Evolutionary conservation across 108 stramenopile species (phyloP).

Genomic region (Nitzschia sp.): DNA sequence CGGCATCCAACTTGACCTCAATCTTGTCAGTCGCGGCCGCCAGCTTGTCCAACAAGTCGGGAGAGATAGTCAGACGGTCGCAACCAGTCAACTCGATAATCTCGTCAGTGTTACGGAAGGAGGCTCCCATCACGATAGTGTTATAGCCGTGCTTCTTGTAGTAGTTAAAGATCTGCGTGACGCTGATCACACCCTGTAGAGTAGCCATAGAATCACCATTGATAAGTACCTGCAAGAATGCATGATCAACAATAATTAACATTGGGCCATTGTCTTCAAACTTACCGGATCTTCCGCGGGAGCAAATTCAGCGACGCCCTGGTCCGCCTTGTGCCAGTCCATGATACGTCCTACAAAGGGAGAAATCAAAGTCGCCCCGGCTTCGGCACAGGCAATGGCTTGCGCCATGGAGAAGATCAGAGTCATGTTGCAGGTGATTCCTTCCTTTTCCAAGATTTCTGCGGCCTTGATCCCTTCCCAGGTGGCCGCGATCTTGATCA

Average conservation of each 20-base stretch:
- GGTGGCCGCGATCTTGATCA: constrained; percentile 89
- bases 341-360: constrained; percentile 99
- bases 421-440: constrained; percentile 98
- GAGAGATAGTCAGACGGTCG: constrained; percentile 88
- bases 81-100: constrained; percentile 86
- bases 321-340: constrained; percentile 96
- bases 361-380: constrained; percentile 93
- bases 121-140: constrained; percentile 99
- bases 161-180: constrained; percentile 95
- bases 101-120: constrained; percentile 91
- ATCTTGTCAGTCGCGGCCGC: constrained; percentile 27
- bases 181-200: constrained; percentile 95
- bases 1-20: constrained; percentile 62
- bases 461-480: constrained; percentile 99
- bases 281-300: constrained; percentile 92
- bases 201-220: too few species aligned
- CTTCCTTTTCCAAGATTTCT: constrained; percentile 93
- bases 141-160: constrained; percentile 96
- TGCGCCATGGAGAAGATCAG: constrained; percentile 95
- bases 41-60: constrained; percentile 78
- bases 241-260: too few species aligned
- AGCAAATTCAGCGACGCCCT: constrained; percentile 70
- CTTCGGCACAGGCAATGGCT: constrained; percentile 98
- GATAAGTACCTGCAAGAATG: too few species aligned
- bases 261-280: too few species aligned